Conservation (phyloP, 495 filamentous ascomycete genomes). For the Apodospora peruviana region DNA sequence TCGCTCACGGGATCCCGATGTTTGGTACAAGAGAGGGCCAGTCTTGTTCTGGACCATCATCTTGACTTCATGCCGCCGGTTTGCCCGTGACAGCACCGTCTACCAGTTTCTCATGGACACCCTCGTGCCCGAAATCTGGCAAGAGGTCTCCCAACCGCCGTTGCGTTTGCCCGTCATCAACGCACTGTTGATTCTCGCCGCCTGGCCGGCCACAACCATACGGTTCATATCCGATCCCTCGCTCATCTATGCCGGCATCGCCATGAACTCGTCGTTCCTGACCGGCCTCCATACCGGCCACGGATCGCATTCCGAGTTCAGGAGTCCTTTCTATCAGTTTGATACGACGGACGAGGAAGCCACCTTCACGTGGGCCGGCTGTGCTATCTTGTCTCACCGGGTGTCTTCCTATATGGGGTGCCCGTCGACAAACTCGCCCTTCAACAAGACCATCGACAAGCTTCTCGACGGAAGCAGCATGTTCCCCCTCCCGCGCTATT, state of each 20-base stretch:
- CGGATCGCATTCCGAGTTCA: slow-evolving; percentile 36
- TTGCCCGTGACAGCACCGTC: slow-evolving; percentile 34
- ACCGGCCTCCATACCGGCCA: slow-evolving; percentile 38
- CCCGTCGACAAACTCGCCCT: slow-evolving; percentile 32
- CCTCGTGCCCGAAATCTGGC: slow-evolving; percentile 32
- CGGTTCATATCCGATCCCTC: slow-evolving; percentile 40
- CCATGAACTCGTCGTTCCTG: slow-evolving; percentile 34
- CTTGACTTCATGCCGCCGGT: slow-evolving; percentile 36
- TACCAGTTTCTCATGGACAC: slow-evolving; percentile 35
- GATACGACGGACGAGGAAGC: slow-evolving; percentile 39
- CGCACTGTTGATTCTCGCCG: slow-evolving; percentile 35
- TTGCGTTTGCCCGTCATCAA: slow-evolving; percentile 35
- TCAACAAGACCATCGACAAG: slow-evolving; percentile 37
- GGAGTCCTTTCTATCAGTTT: slow-evolving; percentile 22
- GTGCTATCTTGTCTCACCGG: slow-evolving; percentile 39
- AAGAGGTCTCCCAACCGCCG: slow-evolving; percentile 27
- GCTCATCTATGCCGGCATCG: slow-evolving; percentile 32
- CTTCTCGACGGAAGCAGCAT: slow-evolving; percentile 30
- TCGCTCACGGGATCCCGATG: slow-evolving; percentile 31
- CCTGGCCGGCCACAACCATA: slow-evolving; percentile 36
- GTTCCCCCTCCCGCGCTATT: slow-evolving; percentile 32
- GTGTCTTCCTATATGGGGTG: slow-evolving; percentile 33
- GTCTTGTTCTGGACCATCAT: slow-evolving; percentile 43
- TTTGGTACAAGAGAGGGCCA: slow-evolving; percentile 30
- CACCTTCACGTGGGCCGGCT: slow-evolving; percentile 39